phyloP scores from a whole-genome alignment of 768 basidiomycete genomes.

The Mycena metata region DNA sequence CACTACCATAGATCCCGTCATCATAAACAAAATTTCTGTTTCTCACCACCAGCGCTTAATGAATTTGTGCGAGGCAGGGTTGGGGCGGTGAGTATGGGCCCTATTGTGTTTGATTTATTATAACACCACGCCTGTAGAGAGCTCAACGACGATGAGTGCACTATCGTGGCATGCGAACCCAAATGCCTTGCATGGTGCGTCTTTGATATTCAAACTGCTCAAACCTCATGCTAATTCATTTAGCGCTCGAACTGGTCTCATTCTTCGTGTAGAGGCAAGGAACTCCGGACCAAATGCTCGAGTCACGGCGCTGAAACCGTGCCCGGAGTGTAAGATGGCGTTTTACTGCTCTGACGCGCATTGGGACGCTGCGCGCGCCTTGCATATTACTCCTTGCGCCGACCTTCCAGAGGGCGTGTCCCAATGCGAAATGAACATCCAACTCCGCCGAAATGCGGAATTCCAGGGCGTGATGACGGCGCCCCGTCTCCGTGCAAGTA shows the following conservation, averaged over 20 bases:
- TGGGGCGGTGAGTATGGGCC: slow-evolving; percentile 3
- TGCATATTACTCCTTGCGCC: slow-evolving; percentile 11
- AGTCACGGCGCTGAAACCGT: neutral
- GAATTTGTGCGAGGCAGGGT: slow-evolving; percentile 12
- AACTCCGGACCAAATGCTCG: neutral
- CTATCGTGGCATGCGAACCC: slow-evolving; percentile 12
- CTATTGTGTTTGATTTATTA: neutral
- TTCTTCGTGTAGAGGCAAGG: slow-evolving; percentile 11
- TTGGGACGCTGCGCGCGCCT: slow-evolving; percentile 16
- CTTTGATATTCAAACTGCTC: neutral
- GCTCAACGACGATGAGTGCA: neutral
- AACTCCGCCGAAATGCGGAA: neutral
- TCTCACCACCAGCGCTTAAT: slow-evolving; percentile 8
- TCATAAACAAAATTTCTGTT: slow-evolving; percentile 16
- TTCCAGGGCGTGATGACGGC: slow-evolving; percentile 9
- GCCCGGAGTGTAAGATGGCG: slow-evolving; percentile 21
- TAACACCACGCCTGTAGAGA: neutral
- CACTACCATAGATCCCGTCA: slow-evolving; percentile 12
- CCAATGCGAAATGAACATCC: slow-evolving; percentile 23
- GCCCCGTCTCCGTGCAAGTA: slow-evolving; percentile 1
- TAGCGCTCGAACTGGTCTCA: slow-evolving; percentile 21
- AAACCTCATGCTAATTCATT: neutral
- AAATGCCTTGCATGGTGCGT: slow-evolving; percentile 26
- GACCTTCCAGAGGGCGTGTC: slow-evolving; percentile 11
- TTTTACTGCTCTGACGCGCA: slow-evolving; percentile 25